Evolutionary conservation across 2,329 filamentous ascomycete species (phyloP).

Genomic region (Fusarium denticulatum): DNA sequence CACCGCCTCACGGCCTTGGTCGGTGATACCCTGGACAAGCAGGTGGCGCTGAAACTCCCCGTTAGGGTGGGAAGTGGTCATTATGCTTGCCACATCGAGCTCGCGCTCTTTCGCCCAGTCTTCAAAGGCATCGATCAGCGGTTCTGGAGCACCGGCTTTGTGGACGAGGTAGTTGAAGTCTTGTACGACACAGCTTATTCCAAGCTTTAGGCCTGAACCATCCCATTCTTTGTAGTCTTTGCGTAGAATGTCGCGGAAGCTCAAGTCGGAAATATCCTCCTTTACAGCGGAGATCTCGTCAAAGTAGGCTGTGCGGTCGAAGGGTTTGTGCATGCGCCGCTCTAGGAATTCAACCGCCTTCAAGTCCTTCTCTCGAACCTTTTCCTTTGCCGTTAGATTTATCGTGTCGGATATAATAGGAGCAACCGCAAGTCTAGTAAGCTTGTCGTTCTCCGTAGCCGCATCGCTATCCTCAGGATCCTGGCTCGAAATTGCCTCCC

Average conservation of each 20-base stretch:
- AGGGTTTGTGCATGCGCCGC: slow-evolving; percentile 54
- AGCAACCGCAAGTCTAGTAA: slow-evolving; percentile 74
- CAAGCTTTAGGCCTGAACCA: slow-evolving; percentile 65
- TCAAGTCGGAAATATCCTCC: slow-evolving; percentile 70
- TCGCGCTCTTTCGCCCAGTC: slow-evolving; percentile 65
- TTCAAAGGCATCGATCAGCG: slow-evolving; percentile 60
- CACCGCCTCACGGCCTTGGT: slow-evolving; percentile 59
- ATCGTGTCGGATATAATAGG: slow-evolving; percentile 79
- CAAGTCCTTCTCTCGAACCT: slow-evolving; percentile 71
- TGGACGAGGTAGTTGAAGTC: slow-evolving; percentile 67
- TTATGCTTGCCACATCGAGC: slow-evolving; percentile 72
- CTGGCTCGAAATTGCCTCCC: slow-evolving; percentile 61
- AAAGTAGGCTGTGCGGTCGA: slow-evolving; percentile 67
- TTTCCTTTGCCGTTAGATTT: slow-evolving; percentile 69
- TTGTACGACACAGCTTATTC: slow-evolving; percentile 74
- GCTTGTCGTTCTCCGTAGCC: slow-evolving; percentile 60
- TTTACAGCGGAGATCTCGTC: slow-evolving; percentile 71
- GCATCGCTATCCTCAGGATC: slow-evolving; percentile 37
- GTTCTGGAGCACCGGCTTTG: slow-evolving; percentile 58
- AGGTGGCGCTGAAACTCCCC: slow-evolving; percentile 72
- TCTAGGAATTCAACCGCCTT: slow-evolving; percentile 69
- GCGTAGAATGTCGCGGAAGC: slow-evolving; percentile 73
- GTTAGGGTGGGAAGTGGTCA: slow-evolving; percentile 71
- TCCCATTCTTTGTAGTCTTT: slow-evolving; percentile 90
- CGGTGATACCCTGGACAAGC: slow-evolving; percentile 70